These are phyloP conservation scores for Thuja plicata DNA, from an alignment of 83 land plant genomes.

Conservation along the genomic window DNA sequence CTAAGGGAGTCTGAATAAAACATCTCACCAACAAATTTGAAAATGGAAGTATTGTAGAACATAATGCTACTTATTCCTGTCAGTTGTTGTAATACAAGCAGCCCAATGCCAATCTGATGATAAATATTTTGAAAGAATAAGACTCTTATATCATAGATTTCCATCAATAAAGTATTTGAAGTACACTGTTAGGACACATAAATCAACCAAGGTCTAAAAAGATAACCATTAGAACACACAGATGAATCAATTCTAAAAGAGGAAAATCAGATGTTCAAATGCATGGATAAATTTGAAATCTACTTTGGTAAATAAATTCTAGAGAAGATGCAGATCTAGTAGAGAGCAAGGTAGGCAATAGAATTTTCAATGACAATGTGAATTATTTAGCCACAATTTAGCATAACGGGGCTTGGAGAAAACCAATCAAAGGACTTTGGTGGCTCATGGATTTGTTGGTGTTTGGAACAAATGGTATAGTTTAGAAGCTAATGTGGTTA, in stretches of 20 bases:
- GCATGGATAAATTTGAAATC: not conserved
- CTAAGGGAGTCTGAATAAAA: not conserved
- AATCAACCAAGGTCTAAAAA: not conserved
- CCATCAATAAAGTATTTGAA: not conserved
- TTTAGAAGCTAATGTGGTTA: no score
- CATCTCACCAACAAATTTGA: constrained; percentile 56
- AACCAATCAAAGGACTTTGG: not conserved
- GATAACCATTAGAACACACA: not conserved
- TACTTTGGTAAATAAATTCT: not conserved
- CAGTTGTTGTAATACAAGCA: constrained; percentile 61
- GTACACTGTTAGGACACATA: not conserved
- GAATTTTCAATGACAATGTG: not conserved
- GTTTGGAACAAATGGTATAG: no score
- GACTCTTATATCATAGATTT: not conserved
- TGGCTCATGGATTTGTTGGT: no score
- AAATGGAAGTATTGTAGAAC: constrained; percentile 58
- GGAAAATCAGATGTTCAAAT: not conserved
- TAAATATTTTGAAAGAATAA: not conserved
- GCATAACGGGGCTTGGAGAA: not conserved
- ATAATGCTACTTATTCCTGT: constrained; percentile 63
- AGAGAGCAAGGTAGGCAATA: not conserved
- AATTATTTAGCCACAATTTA: not conserved
- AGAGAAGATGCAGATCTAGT: not conserved
- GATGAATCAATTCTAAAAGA: not conserved
- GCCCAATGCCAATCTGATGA: constrained; percentile 60